Base-by-base conservation (phyloP, 1,284 basidiomycete genomes). In the Amylostereum areolatum region DNA sequence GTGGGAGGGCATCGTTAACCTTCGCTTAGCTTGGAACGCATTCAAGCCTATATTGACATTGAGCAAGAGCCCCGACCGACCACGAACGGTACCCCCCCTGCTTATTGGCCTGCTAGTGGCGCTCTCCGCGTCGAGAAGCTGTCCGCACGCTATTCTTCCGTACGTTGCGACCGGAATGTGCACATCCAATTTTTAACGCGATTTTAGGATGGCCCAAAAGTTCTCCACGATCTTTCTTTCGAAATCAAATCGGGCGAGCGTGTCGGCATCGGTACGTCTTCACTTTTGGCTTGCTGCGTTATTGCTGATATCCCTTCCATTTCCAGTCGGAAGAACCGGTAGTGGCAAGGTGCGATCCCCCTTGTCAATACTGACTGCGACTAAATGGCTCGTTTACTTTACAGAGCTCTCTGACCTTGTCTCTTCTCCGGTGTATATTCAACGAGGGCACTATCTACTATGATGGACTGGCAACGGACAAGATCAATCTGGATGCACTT, bases 21-120 rank as follows among this genome's bases (percentile, higher is more conserved):
- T 8, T 28, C 5, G 3, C 49, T 29, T 51, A 84, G 82, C 60
- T 70, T 92, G 53, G 88, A 92, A 62, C 78, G 89, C 30, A 83
- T 92, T 47, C 77, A 86, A 58, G 77, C 78, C 29, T 91, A 90
- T 60, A 63, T 88, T 42, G 64, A 71, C 10, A 86, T 89, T 49
- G 85, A 87, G 48, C 85, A 89, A 60, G 89, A 91, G 60, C 77
- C 78, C 1, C 69, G 72, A 48, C 59, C 75, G 1, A 72, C 71
- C 0, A 61, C 68, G 27, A 59, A 63, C 10, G 79, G 80, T 5
- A 66, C 73, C 40, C 87, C 88, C 30, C 85, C 89, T 3, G 88
- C 88, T 0, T 80, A 85, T 52, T 91, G 89, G 88, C 89, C 89
- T 0, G 74, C 83, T 0, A 85, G 80, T 36, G 89, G 89, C 4